Evolutionary conservation across 2,329 filamentous ascomycete species (phyloP).

Genomic region (Fusarium camptoceras): DNA sequence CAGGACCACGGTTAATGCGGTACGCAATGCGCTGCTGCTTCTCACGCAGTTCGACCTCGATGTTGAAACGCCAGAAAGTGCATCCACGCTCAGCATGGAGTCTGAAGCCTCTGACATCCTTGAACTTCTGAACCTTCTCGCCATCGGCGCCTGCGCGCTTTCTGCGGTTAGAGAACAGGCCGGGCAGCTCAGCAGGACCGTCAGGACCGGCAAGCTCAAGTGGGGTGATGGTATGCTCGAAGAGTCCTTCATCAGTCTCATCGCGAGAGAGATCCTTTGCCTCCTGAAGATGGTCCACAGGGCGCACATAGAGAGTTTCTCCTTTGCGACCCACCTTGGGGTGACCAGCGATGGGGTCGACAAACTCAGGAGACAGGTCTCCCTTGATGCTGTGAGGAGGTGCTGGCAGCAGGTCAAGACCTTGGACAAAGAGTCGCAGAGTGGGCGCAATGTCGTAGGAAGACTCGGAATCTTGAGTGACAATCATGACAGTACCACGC

Average conservation of each 20-base stretch:
- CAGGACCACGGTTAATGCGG: constrained; percentile 91
- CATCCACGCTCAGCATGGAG: constrained; percentile 87
- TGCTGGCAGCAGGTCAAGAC: constrained; percentile 82
- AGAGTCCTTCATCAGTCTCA: constrained; percentile 86
- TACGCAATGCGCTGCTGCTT: constrained; percentile 90
- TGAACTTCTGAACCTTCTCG: constrained; percentile 83
- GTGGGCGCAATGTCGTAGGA: constrained; percentile 83
- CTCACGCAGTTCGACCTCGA: constrained; percentile 86
- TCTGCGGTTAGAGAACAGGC: constrained; percentile 65
- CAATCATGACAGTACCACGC: constrained; percentile 95
- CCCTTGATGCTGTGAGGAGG: constrained; percentile 76
- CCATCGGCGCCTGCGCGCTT: constrained; percentile 73
- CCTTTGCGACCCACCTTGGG: constrained; percentile 87
- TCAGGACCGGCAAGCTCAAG: constrained; percentile 59
- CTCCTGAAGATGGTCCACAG: constrained; percentile 87
- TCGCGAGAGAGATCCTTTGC: constrained; percentile 80
- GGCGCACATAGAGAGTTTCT: constrained; percentile 87
- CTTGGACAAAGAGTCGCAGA: constrained; percentile 86
- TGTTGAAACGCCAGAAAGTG: constrained; percentile 97
- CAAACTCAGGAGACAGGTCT: constrained; percentile 81
- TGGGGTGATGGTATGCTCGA: constrained; percentile 72
- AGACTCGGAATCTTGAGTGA: constrained; percentile 86
- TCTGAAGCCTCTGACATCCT: constrained; percentile 83
- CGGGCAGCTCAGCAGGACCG: constrained; percentile 61
- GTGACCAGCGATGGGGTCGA: constrained; percentile 90